These are phyloP conservation scores for Mycena citricolor DNA, from an alignment of 1,284 basidiomycete genomes.

Conservation along the genomic window DNA sequence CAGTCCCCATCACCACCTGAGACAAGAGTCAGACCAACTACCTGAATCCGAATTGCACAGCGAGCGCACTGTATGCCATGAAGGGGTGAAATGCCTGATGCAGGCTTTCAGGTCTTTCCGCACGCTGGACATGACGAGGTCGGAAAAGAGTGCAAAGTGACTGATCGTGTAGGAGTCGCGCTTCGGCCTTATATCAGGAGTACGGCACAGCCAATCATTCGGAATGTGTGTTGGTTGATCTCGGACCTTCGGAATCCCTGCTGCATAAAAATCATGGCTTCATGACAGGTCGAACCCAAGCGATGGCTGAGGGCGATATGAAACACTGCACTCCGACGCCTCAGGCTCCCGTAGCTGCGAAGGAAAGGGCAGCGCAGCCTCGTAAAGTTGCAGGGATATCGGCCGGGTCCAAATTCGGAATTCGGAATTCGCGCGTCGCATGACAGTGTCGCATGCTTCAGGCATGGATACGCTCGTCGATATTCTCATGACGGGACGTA, in stretches of 20 bases:
- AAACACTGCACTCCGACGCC: no score
- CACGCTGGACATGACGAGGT: background rate
- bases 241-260: background rate
- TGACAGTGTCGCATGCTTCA: no score
- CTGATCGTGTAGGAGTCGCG: background rate
- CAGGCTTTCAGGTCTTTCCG: constrained; percentile 18
- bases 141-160: background rate
- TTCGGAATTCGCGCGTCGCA: no score
- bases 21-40: background rate
- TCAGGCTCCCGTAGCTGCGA: no score
- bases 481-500: no score
- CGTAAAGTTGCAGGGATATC: no score
- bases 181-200: no score
- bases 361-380: no score
- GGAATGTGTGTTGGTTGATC: constrained; percentile 9
- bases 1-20: constrained; percentile 46
- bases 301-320: no score
- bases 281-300: no score
- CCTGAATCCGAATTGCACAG: background rate
- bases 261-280: background rate
- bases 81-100: constrained; percentile 20
- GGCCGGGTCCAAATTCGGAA: no score
- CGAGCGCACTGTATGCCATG: constrained; percentile 20
- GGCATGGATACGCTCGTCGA: no score
- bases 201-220: constrained; percentile 2